Percentiles rank a stretch among this genome's conserved stretches.
phyloP scores from a whole-genome alignment of 768 basidiomycete species.

The Phanerodontia chrysosporium region DNA sequence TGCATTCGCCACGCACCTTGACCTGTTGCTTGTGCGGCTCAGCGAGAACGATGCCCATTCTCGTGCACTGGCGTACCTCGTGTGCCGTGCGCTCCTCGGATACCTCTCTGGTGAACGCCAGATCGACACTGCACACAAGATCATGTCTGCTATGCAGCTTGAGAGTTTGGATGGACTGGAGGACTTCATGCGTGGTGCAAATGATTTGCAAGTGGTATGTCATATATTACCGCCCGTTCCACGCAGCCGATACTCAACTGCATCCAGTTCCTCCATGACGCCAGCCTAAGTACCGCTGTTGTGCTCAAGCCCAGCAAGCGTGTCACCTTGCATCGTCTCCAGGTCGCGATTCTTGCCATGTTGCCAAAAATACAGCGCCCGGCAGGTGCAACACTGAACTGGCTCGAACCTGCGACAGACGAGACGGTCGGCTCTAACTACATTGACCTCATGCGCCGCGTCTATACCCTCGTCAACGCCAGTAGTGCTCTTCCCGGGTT shows the following conservation, averaged over 20 bases:
- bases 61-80: conserved; percentile 54
- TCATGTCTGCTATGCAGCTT: conserved; percentile 44
- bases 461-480: conserved; percentile 67
- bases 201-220: conserved; percentile 28
- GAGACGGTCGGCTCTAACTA: conserved; percentile 36
- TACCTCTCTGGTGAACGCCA: conserved; percentile 56
- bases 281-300: conserved; percentile 42
- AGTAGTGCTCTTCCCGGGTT: conserved; percentile 45
- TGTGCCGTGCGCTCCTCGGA: conserved; percentile 57
- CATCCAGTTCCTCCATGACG: conserved; percentile 42
- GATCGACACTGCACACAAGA: conserved; percentile 45
- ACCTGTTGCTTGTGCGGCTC: conserved; percentile 48
- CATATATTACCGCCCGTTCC: neutral
- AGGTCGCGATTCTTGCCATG: conserved; percentile 50
- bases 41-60: conserved; percentile 46
- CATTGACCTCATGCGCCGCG: conserved; percentile 52
- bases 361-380: conserved; percentile 50
- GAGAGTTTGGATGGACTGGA: conserved; percentile 43
- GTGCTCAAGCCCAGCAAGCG: conserved; percentile 58
- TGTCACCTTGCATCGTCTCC: conserved; percentile 51
- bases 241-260: neutral
- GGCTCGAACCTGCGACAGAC: conserved; percentile 34
- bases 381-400: conserved; percentile 40
- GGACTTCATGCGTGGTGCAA: conserved; percentile 25
- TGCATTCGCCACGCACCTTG: conserved; percentile 38